Percentiles rank a stretch among this genome's conserved stretches.
Evolutionary conservation across 1,284 basidiomycete genomes (phyloP).

Genomic region (Ceratobasidium sp.): DNA sequence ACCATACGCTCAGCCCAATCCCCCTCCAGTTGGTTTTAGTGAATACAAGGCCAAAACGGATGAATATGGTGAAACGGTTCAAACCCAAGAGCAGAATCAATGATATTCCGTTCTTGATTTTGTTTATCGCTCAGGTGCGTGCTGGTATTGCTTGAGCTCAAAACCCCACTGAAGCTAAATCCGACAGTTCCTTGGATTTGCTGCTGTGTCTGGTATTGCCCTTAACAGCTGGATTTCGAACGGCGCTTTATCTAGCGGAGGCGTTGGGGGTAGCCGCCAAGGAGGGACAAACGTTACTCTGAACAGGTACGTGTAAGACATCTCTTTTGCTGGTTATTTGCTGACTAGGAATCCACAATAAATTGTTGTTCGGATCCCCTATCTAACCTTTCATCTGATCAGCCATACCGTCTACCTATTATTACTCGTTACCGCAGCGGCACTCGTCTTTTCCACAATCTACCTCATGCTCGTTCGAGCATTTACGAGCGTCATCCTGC

Average conservation of each 20-base stretch:
- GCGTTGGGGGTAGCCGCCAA: conserved; percentile 58
- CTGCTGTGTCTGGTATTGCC: conserved; percentile 68
- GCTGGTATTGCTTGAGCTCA: conserved; percentile 36
- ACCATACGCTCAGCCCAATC: conserved; percentile 30
- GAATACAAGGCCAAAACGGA: conserved; percentile 37
- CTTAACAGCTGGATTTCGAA: conserved; percentile 67
- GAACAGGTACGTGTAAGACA: conserved; percentile 55
- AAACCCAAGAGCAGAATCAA: conserved; percentile 54
- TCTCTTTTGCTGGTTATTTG: neutral
- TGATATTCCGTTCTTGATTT: conserved; percentile 71
- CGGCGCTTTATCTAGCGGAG: conserved; percentile 67
- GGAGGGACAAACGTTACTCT: conserved; percentile 62
- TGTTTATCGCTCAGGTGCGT: conserved; percentile 70
- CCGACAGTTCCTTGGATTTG: conserved; percentile 67
- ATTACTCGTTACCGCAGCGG: conserved; percentile 67
- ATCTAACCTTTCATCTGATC: no score
- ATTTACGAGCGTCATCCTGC: conserved; percentile 82
- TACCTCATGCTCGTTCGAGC: conserved; percentile 67
- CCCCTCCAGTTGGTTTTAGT: conserved; percentile 20
- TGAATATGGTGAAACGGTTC: conserved; percentile 31
- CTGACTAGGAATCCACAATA: no score
- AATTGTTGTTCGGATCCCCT: no score
- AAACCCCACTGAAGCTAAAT: neutral
- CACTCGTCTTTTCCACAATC: conserved; percentile 57
- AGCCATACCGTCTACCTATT: conserved; percentile 69